Conservation (phyloP, 306 rosid genomes). For the Ormosia semicastrata region DNA sequence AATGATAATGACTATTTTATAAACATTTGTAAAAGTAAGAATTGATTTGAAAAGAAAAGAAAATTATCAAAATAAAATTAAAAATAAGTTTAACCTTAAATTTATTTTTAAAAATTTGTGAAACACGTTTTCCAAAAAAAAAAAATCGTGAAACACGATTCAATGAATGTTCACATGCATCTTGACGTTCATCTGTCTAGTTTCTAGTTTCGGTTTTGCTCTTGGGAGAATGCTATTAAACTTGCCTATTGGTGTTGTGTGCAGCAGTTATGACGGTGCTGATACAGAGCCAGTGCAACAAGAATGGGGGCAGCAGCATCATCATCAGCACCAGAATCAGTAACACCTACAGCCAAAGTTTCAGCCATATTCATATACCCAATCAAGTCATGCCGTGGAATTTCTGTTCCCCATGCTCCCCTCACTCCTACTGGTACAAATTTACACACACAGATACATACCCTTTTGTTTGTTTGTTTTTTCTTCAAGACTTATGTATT, state of each 20-base stretch:
- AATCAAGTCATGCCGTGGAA: conserved; percentile 85
- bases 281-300: not conserved
- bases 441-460: not conserved
- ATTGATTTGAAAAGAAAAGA: no score
- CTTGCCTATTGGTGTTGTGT: not conserved
- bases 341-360: conserved; percentile 36
- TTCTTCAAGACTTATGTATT: not conserved
- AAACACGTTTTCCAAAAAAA: no score
- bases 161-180: no score
- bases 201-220: no score
- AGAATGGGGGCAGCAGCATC: conserved; percentile 15
- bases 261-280: not conserved
- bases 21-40: no score
- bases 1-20: no score
- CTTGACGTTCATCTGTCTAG: no score
- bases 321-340: not conserved
- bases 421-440: conserved; percentile 69
- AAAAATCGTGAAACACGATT: no score
- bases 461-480: not conserved
- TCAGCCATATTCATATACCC: conserved; percentile 70
- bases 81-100: no score
- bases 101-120: no score
- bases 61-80: no score
- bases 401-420: conserved; percentile 65
- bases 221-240: not conserved